Evolutionary conservation across 371 early-diverging fungal species (phyloP).

Genomic region (Mortierella sp.): DNA sequence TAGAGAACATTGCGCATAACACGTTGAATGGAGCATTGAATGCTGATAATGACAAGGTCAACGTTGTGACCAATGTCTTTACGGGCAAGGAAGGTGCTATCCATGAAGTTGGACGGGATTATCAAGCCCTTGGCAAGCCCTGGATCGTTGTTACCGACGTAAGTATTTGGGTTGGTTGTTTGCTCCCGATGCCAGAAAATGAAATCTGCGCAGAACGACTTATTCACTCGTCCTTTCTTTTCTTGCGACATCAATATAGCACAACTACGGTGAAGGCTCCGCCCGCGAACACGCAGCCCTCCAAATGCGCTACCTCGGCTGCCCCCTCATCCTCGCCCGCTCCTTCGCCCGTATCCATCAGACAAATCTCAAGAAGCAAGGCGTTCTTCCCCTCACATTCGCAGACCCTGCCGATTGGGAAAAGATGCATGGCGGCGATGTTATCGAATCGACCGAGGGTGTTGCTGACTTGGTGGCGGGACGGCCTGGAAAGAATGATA

Average conservation of each 20-base stretch:
- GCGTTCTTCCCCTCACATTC: conserved; percentile 94
- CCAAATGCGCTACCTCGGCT: conserved; percentile 93
- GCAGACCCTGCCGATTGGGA: conserved; percentile 87
- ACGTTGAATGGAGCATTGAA: conserved; percentile 96
- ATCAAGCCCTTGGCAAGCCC: conserved; percentile 83
- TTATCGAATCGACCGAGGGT: conserved; percentile 82
- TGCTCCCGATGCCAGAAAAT: background rate
- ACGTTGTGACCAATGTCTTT: conserved; percentile 81
- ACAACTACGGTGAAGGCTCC: conserved; percentile 98
- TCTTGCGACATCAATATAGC: conserved; percentile 55
- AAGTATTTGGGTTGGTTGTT: conserved; percentile 29
- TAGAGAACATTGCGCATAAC: conserved; percentile 97
- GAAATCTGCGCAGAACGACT: background rate
- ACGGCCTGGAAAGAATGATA: conserved; percentile 72
- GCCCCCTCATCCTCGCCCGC: conserved; percentile 89
- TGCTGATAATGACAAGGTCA: conserved; percentile 91
- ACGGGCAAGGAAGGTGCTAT: conserved; percentile 82
- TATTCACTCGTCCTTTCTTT: background rate
- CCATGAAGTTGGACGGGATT: conserved; percentile 91
- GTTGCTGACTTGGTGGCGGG: conserved; percentile 69
- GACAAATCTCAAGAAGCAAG: conserved; percentile 99
- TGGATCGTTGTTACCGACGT: conserved; percentile 96
- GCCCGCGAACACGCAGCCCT: conserved; percentile 98
- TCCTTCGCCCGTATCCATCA: conserved; percentile 99
- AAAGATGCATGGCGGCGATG: conserved; percentile 81